phyloP scores from a whole-genome alignment of 768 basidiomycete species.

The Xerocomus spinulosus region DNA sequence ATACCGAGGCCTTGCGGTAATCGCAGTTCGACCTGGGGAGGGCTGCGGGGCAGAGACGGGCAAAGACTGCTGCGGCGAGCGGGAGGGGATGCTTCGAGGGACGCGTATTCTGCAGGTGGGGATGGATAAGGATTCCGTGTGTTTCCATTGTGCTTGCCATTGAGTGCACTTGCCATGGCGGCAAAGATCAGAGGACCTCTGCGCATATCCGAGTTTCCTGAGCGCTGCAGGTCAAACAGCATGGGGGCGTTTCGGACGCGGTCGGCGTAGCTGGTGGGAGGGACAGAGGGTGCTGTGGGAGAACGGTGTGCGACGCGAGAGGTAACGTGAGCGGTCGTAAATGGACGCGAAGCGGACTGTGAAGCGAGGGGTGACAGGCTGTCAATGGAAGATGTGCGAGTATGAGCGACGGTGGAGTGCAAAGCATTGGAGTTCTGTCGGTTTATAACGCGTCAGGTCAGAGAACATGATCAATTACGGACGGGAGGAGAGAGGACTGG shows the following conservation, averaged over 20 bases:
- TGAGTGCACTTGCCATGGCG: constrained; percentile 41
- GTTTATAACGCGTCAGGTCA: constrained; percentile 22
- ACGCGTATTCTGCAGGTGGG: constrained; percentile 22
- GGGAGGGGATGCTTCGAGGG: constrained; percentile 5
- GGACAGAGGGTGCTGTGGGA: constrained; percentile 1
- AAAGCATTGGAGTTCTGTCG: constrained; percentile 9
- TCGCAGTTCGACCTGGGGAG: background rate
- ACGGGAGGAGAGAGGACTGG: constrained; percentile 14
- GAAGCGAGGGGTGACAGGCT: background rate
- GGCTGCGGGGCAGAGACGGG: background rate
- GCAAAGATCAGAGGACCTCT: constrained; percentile 63
- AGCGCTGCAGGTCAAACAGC: constrained; percentile 21
- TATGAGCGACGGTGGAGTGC: background rate
- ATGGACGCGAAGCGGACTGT: constrained; percentile 4
- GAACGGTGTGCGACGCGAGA: constrained; percentile 13
- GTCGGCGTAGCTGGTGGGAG: constrained; percentile 22
- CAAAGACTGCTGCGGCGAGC: constrained; percentile 1
- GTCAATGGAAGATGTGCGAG: constrained; percentile 3
- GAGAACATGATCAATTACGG: constrained; percentile 11
- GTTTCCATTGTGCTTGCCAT: too few relatives aligned
- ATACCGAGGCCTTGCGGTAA: background rate
- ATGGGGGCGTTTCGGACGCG: constrained; percentile 10
- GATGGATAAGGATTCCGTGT: constrained; percentile 23
- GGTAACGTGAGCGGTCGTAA: constrained; percentile 4
- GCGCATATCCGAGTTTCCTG: constrained; percentile 21